Percentiles rank a stretch among this genome's conserved stretches.
phyloP scores from a whole-genome alignment of 2,329 filamentous ascomycete species.

The Exophiala oligosperma region DNA sequence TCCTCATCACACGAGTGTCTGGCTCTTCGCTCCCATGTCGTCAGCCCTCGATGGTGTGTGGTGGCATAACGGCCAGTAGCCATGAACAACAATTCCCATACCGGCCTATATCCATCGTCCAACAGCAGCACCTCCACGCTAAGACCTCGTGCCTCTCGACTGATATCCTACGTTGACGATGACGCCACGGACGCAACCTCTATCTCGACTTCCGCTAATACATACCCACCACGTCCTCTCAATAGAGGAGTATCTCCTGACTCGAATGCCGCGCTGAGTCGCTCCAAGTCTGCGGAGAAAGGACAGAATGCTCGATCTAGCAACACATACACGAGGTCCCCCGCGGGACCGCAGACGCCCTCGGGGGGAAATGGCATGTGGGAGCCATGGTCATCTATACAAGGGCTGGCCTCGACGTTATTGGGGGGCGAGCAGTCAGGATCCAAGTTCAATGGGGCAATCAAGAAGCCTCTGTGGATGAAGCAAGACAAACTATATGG shows the following conservation, averaged over 20 bases:
- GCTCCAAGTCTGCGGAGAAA: constrained; percentile 20
- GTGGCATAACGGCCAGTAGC: constrained; percentile 22
- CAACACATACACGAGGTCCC: constrained; percentile 4
- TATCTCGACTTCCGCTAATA: constrained; percentile 33
- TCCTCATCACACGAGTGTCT: background rate
- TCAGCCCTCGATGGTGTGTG: constrained; percentile 19
- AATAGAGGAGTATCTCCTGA: constrained; percentile 44
- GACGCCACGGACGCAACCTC: constrained; percentile 35
- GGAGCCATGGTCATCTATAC: constrained; percentile 51
- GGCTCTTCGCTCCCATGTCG: constrained; percentile 17
- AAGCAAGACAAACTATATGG: constrained; percentile 35
- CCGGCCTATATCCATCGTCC: constrained; percentile 22
- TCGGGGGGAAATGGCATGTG: constrained; percentile 32
- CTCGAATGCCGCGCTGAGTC: constrained; percentile 27
- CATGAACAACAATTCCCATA: constrained; percentile 29
- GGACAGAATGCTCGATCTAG: constrained; percentile 8
- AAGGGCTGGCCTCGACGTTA: constrained; percentile 50
- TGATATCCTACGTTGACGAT: constrained; percentile 43
- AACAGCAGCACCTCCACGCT: constrained; percentile 37
- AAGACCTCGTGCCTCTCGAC: constrained; percentile 44
- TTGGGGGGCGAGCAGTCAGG: constrained; percentile 42
- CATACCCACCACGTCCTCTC: constrained; percentile 32
- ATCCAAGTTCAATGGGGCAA: constrained; percentile 25
- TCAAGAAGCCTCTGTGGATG: constrained; percentile 24
- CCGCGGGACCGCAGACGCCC: constrained; percentile 3